These are phyloP conservation scores for Lactarius evosmus DNA, from an alignment of 768 basidiomycete species.

Conservation along the genomic window DNA sequence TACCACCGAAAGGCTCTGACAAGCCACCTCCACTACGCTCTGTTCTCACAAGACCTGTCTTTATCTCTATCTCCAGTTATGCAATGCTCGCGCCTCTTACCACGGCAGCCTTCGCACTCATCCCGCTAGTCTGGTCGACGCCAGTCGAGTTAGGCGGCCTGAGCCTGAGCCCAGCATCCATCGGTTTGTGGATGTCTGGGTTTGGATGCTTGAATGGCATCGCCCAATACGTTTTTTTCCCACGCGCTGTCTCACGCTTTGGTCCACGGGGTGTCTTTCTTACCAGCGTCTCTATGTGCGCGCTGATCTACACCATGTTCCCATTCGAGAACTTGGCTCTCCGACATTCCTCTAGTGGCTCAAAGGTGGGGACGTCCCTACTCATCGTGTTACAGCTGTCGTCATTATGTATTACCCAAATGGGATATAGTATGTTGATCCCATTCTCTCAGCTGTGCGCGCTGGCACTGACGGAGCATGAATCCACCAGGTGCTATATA, in stretches of 20 bases:
- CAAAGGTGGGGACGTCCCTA: neutral
- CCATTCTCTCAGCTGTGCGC: too few species aligned
- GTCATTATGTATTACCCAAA: neutral
- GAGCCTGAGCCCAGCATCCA: too few species aligned
- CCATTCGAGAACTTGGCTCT: conserved; percentile 25
- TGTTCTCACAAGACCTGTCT: conserved; percentile 37
- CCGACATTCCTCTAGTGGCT: neutral
- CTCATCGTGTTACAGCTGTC: neutral
- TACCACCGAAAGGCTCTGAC: neutral
- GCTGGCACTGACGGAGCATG: too few species aligned
- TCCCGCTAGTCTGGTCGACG: conserved; percentile 46
- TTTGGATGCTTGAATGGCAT: conserved; percentile 39
- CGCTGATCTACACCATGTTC: conserved; percentile 31
- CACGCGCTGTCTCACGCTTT: conserved; percentile 35
- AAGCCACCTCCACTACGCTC: conserved; percentile 36
- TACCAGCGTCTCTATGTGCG: conserved; percentile 29
- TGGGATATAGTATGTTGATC: conserved; percentile 31
- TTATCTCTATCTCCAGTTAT: conserved; percentile 44
- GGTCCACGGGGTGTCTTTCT: conserved; percentile 38
- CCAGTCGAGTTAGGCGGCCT: conserved; percentile 36
- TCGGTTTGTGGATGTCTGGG: too few species aligned
- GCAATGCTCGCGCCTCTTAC: conserved; percentile 42
- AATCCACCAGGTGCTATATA: conserved; percentile 36
- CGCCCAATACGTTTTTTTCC: conserved; percentile 40
- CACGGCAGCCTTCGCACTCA: conserved; percentile 38